A percentile compares a stretch with the other conserved stretches of the same genome.
Evolutionary conservation across 768 basidiomycete genomes (phyloP).

Genomic region (Boletus barrowsii): DNA sequence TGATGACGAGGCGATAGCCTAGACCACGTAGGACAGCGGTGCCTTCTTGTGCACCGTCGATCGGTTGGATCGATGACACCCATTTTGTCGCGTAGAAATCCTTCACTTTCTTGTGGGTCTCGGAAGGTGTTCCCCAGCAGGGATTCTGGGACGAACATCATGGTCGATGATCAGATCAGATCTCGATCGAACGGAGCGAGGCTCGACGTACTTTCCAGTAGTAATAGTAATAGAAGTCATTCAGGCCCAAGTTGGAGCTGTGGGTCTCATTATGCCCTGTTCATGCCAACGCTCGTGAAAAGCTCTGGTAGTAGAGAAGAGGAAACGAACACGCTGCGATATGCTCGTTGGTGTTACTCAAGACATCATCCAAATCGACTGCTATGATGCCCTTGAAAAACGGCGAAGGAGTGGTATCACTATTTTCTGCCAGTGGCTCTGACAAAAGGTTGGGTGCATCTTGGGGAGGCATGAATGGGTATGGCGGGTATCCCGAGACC

Average conservation of each 20-base stretch:
- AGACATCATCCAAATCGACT: constrained; percentile 67
- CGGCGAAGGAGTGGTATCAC: background rate
- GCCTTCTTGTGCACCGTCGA: constrained; percentile 62
- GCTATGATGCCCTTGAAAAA: constrained; percentile 46
- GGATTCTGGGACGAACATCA: constrained; percentile 35
- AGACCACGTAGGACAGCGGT: constrained; percentile 51
- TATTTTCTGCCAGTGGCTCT: no score
- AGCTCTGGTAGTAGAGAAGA: background rate
- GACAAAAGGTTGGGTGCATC: no score
- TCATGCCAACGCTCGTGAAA: background rate
- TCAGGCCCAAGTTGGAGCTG: constrained; percentile 50
- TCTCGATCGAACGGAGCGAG: background rate
- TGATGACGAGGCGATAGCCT: constrained; percentile 68
- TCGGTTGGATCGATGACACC: constrained; percentile 46
- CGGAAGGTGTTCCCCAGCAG: constrained; percentile 58
- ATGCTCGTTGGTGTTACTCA: constrained; percentile 57
- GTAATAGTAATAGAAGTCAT: constrained; percentile 70
- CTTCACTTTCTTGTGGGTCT: constrained; percentile 57
- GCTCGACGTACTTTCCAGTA: constrained; percentile 61
- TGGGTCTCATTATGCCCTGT: constrained; percentile 66
- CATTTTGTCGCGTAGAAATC: constrained; percentile 54
- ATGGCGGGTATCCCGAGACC: background rate
- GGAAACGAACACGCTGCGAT: constrained; percentile 49
- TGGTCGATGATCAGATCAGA: background rate
- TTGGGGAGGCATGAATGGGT: constrained; percentile 3